Percentiles rank a stretch among this genome's conserved stretches.
Evolutionary conservation across 202 grass and related monocot species (phyloP).

Genomic region (Carex sylvatica): DNA sequence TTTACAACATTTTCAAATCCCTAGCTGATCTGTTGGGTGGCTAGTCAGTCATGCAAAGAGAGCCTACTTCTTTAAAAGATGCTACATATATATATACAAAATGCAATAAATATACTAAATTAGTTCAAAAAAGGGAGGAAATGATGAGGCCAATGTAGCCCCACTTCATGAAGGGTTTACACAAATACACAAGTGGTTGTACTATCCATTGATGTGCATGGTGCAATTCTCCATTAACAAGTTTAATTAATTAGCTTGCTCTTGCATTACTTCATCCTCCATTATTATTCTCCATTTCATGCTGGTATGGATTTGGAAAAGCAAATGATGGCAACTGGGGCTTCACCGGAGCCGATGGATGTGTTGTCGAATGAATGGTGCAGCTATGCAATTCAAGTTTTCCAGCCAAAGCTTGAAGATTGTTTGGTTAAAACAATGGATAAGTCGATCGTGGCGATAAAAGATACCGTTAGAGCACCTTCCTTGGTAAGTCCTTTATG

Average conservation of each 20-base stretch:
- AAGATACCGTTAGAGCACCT: slow-evolving; percentile 26
- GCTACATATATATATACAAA: neutral
- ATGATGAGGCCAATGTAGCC: slow-evolving; percentile 22
- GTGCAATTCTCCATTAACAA: slow-evolving; percentile 9
- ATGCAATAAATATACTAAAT: slow-evolving; percentile 4
- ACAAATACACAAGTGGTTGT: slow-evolving; percentile 13
- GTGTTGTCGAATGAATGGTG: slow-evolving; percentile 88
- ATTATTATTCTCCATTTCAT: neutral
- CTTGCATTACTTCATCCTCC: neutral
- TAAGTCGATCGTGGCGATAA: slow-evolving; percentile 47
- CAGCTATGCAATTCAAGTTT: slow-evolving; percentile 77
- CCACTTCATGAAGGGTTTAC: slow-evolving; percentile 8
- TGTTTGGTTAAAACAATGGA: slow-evolving; percentile 55
- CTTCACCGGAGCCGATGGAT: slow-evolving; percentile 41
- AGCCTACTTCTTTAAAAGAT: slow-evolving; percentile 21
- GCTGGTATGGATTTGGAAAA: slow-evolving; percentile 8
- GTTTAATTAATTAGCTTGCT: neutral
- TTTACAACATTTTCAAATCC: slow-evolving; percentile 25
- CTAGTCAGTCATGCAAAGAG: slow-evolving; percentile 22
- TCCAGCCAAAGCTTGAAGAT: slow-evolving; percentile 47
- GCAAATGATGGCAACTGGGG: slow-evolving; percentile 19
- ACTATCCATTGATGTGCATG: slow-evolving; percentile 21
- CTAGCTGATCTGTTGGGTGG: slow-evolving; percentile 30
- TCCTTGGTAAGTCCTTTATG: slow-evolving; percentile 10
- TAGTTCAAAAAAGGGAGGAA: slow-evolving; percentile 7